phyloP scores from a whole-genome alignment of 2,329 filamentous ascomycete genomes.

The Epichloe glyceriae region DNA sequence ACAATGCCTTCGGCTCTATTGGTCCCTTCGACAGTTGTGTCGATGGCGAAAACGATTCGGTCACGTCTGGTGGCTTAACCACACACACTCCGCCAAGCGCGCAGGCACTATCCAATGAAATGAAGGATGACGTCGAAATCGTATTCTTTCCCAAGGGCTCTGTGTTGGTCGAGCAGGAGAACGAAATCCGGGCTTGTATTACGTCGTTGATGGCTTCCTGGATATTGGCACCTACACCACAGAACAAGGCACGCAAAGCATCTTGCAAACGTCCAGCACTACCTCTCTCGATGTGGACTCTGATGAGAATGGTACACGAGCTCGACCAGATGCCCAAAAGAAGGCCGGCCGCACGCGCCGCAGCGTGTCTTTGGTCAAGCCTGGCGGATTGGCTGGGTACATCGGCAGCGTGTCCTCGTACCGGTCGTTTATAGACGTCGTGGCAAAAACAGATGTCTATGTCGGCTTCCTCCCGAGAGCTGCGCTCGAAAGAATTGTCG shows the following conservation, averaged over 20 bases:
- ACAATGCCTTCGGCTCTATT: conserved; percentile 80
- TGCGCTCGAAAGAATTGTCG: conserved; percentile 81
- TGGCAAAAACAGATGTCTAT: conserved; percentile 96
- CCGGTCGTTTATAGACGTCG: conserved; percentile 89
- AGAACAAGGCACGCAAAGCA: conserved; percentile 18
- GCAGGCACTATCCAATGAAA: conserved; percentile 57
- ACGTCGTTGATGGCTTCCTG: conserved; percentile 92
- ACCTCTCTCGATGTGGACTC: conserved; percentile 8
- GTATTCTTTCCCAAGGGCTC: conserved; percentile 94
- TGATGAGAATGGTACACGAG: neutral
- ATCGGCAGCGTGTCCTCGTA: conserved; percentile 91
- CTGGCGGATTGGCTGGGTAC: conserved; percentile 87
- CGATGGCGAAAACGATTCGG: conserved; percentile 79
- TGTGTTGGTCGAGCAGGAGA: conserved; percentile 90
- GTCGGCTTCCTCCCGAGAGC: conserved; percentile 84
- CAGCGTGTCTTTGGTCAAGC: conserved; percentile 83
- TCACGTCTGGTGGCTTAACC: conserved; percentile 57
- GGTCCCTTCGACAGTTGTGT: conserved; percentile 61
- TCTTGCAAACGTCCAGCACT: conserved; percentile 17
- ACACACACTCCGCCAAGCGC: conserved; percentile 49
- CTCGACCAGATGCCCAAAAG: conserved; percentile 17
- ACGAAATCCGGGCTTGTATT: conserved; percentile 91
- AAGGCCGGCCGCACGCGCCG: conserved; percentile 35
- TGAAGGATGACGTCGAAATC: conserved; percentile 88
- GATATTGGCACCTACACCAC: conserved; percentile 69